Evolutionary conservation across 2,329 filamentous ascomycete species (phyloP).

Genomic region (Nigrospora sphaerica): DNA sequence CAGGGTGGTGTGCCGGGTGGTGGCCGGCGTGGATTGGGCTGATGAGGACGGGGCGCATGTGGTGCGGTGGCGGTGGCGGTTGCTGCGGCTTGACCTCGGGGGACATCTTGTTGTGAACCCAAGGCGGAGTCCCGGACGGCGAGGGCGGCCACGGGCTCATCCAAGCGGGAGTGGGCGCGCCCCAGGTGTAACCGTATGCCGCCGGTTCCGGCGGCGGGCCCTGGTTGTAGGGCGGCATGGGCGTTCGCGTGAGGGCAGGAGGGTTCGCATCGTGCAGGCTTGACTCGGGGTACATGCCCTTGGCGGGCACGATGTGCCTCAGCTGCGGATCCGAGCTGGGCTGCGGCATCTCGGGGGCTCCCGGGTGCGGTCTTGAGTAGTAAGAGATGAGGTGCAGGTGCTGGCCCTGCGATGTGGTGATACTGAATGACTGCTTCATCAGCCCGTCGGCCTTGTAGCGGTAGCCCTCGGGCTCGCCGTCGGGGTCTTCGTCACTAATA

Average conservation of each 20-base stretch:
- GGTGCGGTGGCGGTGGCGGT: conserved; percentile 9
- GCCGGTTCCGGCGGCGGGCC: conserved; percentile 18
- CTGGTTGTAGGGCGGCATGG: conserved; percentile 46
- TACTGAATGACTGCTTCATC: conserved; percentile 99
- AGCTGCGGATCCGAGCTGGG: conserved; percentile 75
- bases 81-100: conserved; percentile 20
- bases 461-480: conserved; percentile 83
- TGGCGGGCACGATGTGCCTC: conserved; percentile 75
- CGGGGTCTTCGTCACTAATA: conserved; percentile 77
- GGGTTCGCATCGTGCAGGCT: conserved; percentile 80
- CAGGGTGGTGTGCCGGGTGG: conserved; percentile 10
- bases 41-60: conserved; percentile 5
- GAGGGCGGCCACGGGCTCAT: conserved; percentile 25
- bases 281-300: conserved; percentile 96
- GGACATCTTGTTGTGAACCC: conserved; percentile 18
- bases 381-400: conserved; percentile 98
- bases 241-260: conserved; percentile 72
- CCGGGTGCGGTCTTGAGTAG: conserved; percentile 74
- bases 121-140: conserved; percentile 32
- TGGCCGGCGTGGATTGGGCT: conserved; percentile 5
- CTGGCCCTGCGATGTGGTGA: conserved; percentile 81
- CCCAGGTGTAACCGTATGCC: conserved; percentile 31
- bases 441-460: conserved; percentile 92
- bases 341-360: conserved; percentile 66
- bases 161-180: conserved; percentile 27